Evolutionary conservation across 768 basidiomycete species (phyloP), one percentile per base, ranked within the genome.

Genomic region (Phanerochaete carnosa): DNA sequence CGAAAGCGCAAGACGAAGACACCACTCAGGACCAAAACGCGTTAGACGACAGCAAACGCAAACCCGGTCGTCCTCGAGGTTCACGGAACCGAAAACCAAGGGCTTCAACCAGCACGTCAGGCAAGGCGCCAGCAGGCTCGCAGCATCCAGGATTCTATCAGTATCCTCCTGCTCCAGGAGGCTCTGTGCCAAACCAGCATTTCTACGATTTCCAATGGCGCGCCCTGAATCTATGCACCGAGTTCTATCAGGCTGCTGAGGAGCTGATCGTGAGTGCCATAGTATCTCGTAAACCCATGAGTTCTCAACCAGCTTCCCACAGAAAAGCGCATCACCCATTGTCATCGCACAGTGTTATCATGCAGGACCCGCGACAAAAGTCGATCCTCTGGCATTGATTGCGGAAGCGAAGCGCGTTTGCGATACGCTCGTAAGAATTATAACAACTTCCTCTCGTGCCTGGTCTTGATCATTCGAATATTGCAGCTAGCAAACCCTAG

Each of bases 201-300:
- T 92, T 90, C 71, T 90, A 90, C 72, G 89, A 92, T 69, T 92
- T 92, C 68, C 90, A 92, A 70, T 92, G 90, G 90, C 84, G 89
- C 57, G 84, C 91, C 43, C 72, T 92, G 59, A 90, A 90, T 67
- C 76, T 93, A 43, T 93, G 90, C 72, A 86, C 89, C 1, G 91
- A 93, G 70, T 93, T 93, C 70, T 93, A 93, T 74, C 87, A 85
- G 28, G 90, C 90, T 6, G 90, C 90, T 19, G 90, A 92, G 72
- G 90, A 93, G 72, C 82, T 93, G 49, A 81, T 93, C 60, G 90
- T 92, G 72, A 72, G 88, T 83, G 54, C 52, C 60, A 43, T 52
- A 49, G 28, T 59, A 37, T 61, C 59, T 60, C 53, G 64, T 25
- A n/a, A 13, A 33, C 55, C 45, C 32, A 4, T 37, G 30, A 50